Percentiles rank a stretch among this genome's conserved stretches.
These are phyloP conservation scores for Colletotrichum coccodes DNA, from an alignment of 2,329 filamentous ascomycete species.

Conservation along the genomic window DNA sequence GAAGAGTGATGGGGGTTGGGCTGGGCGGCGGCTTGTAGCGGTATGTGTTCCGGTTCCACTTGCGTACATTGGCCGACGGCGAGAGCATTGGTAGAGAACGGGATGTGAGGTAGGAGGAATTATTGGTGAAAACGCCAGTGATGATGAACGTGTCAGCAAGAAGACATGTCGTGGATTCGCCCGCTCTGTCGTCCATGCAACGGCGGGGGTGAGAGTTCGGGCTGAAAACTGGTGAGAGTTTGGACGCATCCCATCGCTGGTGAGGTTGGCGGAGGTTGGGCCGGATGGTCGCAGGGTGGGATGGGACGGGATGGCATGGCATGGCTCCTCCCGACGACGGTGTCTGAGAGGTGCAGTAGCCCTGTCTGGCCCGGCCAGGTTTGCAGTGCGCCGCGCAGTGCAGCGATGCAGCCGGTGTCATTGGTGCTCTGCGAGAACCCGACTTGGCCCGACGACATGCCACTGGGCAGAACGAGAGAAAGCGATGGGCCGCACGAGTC, in stretches of 20 bases:
- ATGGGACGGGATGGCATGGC: slow-evolving; percentile 23
- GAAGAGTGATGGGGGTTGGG: slow-evolving; percentile 12
- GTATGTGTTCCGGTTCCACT: neutral
- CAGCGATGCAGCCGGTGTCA: neutral
- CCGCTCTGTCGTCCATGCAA: neutral
- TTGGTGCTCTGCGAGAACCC: slow-evolving; percentile 24
- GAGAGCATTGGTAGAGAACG: neutral
- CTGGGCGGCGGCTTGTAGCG: slow-evolving; percentile 13
- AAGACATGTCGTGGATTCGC: neutral
- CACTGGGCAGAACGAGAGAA: neutral
- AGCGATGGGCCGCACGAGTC: neutral
- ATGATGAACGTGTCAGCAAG: slow-evolving; percentile 6
- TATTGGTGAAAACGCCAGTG: neutral
- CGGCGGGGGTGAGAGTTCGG: neutral
- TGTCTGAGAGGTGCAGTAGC: slow-evolving; percentile 27
- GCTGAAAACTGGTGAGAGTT: neutral
- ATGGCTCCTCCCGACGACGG: slow-evolving; percentile 31
- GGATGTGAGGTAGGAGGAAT: neutral
- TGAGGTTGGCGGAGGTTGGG: slow-evolving; percentile 21
- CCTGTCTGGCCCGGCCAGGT: slow-evolving; percentile 19
- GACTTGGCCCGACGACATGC: slow-evolving; percentile 25
- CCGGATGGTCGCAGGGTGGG: neutral
- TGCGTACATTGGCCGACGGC: neutral
- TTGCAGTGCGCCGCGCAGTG: neutral
- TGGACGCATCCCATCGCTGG: neutral